Evolutionary conservation across 2,329 filamentous ascomycete species (phyloP), one percentile per base, ranked within the genome.

Genomic region (Sporothrix inflata): DNA sequence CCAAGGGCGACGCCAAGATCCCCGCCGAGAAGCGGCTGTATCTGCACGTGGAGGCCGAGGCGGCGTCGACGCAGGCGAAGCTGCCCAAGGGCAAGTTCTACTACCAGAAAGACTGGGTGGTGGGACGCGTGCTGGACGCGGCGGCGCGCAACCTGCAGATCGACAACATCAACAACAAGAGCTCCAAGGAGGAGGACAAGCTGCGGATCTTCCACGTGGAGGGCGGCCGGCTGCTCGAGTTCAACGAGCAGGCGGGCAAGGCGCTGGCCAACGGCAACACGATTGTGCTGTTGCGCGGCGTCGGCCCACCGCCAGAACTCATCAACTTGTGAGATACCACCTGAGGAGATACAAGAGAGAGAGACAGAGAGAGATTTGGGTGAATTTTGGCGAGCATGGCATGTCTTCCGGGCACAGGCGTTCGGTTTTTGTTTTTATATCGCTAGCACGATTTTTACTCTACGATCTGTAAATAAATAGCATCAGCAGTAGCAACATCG

Each of bases 181-280:
- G 89, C 0, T 88, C 87, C 2, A 87, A 91, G 14, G 93, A 97
- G 83, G 90, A 92, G 79, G 91, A 94, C 73, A 92, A 92, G 81
- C 80, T 99, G 75, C 84, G 96, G 9, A 90, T 99, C 0, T 99
- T 97, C 78, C 94, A 98, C 79, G 93, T 99, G 0, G 94, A 99
- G 79, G 93, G 92, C 0, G 96, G 96, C 0, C 85, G 94, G 72
- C 81, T 99, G 74, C 81, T 99, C 75, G 94, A 96, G 73, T 99
- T 97, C 78, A 90, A 88, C 30, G 94, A 98, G 81, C 94, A 95
- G 84, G 85, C 97, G 71, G 94, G 94, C 4, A 85, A 85, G 69
- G 86, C 85, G 38, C 84, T 97, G 73, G 88, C 89, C 75, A 94
- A 88, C 76, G 96, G 96, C 1, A 95, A 99, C 79, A 98, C 94